A percentile compares a stretch with the other conserved stretches of the same genome.
Evolutionary conservation across 352 stramenopile genomes (phyloP).

Genomic region (Globisporangium nunn): DNA sequence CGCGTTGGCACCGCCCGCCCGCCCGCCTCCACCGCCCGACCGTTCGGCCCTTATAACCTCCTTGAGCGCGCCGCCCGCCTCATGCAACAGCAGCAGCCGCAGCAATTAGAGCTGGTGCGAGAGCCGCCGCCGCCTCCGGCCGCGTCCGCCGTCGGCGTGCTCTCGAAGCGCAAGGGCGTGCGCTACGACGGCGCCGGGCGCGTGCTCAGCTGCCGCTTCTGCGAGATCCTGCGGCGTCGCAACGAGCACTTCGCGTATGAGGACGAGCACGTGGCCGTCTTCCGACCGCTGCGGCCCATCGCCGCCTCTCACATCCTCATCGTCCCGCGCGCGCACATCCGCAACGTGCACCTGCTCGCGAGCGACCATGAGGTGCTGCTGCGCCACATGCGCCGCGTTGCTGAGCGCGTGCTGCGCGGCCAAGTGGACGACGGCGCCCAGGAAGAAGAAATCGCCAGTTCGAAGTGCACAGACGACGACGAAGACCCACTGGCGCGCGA

Average conservation of each 20-base stretch:
- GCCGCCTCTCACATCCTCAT: constrained; percentile 72
- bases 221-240: constrained; percentile 55
- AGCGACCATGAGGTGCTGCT: constrained; percentile 42
- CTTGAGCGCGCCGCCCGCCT: neutral
- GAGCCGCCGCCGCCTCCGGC: neutral
- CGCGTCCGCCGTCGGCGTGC: constrained; percentile 20
- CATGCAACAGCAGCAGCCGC: neutral
- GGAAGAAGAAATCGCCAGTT: neutral
- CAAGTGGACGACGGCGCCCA: neutral
- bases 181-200: constrained; percentile 50
- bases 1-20: too few species aligned
- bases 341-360: constrained; percentile 68
- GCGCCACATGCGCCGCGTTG: constrained; percentile 55
- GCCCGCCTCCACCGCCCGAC: too few species aligned
- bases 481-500: constrained; percentile 6
- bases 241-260: constrained; percentile 71
- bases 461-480: constrained; percentile 9
- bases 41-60: too few species aligned
- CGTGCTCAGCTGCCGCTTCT: constrained; percentile 71
- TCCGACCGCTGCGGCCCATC: constrained; percentile 66
- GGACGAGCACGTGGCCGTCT: constrained; percentile 71
- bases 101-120: too few species aligned
- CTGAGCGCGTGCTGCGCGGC: constrained; percentile 30
- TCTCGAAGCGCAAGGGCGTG: constrained; percentile 67
- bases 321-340: constrained; percentile 69